These are phyloP conservation scores for Eragrostis curvula DNA, from an alignment of 176 grass and related monocot species.

Conservation along the genomic window DNA sequence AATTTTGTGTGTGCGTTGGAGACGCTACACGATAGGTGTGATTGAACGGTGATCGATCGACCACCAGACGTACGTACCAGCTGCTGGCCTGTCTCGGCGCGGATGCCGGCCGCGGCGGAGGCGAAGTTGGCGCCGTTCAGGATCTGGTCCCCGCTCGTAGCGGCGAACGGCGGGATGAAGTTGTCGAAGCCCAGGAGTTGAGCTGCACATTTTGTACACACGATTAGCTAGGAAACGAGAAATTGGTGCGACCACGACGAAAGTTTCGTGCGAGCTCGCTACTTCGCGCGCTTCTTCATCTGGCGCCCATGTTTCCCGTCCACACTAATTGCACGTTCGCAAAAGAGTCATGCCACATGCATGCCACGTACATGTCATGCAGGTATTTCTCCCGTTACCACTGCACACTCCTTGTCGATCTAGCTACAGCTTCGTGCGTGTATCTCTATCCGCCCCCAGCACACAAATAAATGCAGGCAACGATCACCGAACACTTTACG, in stretches of 20 bases:
- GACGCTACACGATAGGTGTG: too few relatives aligned
- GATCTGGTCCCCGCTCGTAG: conserved; percentile 56
- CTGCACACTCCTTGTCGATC: background rate
- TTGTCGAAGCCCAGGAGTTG: conserved; percentile 81
- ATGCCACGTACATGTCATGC: background rate
- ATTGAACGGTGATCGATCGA: background rate
- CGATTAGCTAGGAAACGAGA: background rate
- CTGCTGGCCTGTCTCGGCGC: conserved; percentile 89
- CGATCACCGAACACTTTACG: conserved; percentile 19
- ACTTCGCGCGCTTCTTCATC: too few relatives aligned
- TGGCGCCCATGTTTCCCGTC: background rate
- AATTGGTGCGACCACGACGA: background rate
- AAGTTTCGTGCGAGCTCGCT: too few relatives aligned
- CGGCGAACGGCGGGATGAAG: conserved; percentile 81
- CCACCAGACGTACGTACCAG: conserved; percentile 59
- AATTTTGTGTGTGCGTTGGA: too few relatives aligned
- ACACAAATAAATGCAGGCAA: conserved; percentile 26
- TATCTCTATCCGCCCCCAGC: conserved; percentile 1
- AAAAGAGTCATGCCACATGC: background rate
- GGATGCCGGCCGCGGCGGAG: conserved; percentile 96
- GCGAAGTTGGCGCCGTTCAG: conserved; percentile 94
- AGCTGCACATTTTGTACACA: conserved; percentile 40
- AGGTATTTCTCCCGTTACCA: too few relatives aligned
- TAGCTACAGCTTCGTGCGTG: background rate
- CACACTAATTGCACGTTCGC: background rate